These are phyloP conservation scores for Paecilomyces sp. DNA, from an alignment of 2,329 filamentous ascomycete species.

Conservation along the genomic window DNA sequence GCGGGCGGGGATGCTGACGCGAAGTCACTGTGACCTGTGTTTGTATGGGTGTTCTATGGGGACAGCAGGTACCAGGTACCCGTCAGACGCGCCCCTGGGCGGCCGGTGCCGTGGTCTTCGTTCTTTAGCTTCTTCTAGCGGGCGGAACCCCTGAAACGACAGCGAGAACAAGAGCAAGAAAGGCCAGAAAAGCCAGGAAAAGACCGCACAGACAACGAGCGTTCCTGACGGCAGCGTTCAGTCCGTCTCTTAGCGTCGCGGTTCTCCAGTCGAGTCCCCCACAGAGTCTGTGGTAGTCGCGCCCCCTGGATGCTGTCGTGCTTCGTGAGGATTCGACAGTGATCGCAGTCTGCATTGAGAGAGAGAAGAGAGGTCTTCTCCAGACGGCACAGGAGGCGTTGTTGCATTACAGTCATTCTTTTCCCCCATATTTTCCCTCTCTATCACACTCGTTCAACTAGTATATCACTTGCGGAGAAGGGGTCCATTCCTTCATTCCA, in stretches of 20 bases:
- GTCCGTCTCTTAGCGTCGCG: not conserved
- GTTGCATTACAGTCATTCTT: not conserved
- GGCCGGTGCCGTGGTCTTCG: not conserved
- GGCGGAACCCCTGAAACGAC: not conserved
- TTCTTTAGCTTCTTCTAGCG: not conserved
- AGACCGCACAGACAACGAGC: not conserved
- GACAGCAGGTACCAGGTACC: not conserved
- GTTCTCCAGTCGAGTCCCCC: not conserved
- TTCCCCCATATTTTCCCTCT: not conserved
- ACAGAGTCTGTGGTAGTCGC: not conserved
- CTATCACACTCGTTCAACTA: not conserved
- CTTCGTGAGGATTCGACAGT: not conserved
- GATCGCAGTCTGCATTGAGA: not conserved
- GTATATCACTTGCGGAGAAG: not conserved
- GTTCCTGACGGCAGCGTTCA: not conserved
- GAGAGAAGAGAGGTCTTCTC: not conserved
- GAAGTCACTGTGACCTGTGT: not conserved
- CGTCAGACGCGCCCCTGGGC: not conserved
- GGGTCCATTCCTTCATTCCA: not conserved
- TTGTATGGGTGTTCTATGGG: not conserved
- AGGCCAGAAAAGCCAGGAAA: not conserved
- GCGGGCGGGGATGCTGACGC: not conserved
- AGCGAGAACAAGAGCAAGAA: not conserved
- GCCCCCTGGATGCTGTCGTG: not conserved
- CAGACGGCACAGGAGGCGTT: not conserved